A percentile compares a stretch with the other conserved stretches of the same genome.
phyloP scores from a whole-genome alignment of 73 alveolate genomes.

The Paramecium sexaurelia region DNA sequence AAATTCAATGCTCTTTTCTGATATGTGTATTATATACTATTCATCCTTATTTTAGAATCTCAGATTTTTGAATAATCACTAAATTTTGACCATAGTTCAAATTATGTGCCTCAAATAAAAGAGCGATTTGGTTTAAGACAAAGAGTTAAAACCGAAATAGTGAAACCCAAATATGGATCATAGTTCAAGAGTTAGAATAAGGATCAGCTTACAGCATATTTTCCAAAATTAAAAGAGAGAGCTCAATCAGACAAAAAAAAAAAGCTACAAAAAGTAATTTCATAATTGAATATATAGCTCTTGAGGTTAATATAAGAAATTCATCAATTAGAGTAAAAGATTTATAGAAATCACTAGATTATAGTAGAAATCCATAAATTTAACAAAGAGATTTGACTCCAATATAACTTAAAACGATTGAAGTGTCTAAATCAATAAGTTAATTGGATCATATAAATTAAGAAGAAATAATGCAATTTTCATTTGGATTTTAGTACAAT shows the following conservation, averaged over 20 bases:
- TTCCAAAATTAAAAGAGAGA: neutral
- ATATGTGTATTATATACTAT: neutral
- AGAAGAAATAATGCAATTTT: slow-evolving; percentile 2
- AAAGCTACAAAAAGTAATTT: neutral
- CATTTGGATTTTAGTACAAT: neutral
- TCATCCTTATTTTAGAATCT: neutral
- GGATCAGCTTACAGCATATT: neutral
- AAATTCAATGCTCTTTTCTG: neutral
- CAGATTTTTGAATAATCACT: neutral
- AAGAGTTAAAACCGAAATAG: neutral
- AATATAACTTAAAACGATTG: neutral
- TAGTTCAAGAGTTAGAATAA: neutral
- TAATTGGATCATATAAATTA: neutral
- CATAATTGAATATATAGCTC: neutral
- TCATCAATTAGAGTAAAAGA: neutral
- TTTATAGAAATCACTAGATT: neutral
- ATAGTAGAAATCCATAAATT: neutral
- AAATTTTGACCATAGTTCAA: neutral
- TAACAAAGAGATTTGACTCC: neutral
- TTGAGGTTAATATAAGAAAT: neutral
- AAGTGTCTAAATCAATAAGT: neutral
- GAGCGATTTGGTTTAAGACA: neutral
- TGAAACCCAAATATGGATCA: neutral
- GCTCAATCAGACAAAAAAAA: neutral
- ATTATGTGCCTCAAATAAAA: neutral